Base-by-base conservation (phyloP, 106 monocot species). In the Dendrobium huoshanense region DNA sequence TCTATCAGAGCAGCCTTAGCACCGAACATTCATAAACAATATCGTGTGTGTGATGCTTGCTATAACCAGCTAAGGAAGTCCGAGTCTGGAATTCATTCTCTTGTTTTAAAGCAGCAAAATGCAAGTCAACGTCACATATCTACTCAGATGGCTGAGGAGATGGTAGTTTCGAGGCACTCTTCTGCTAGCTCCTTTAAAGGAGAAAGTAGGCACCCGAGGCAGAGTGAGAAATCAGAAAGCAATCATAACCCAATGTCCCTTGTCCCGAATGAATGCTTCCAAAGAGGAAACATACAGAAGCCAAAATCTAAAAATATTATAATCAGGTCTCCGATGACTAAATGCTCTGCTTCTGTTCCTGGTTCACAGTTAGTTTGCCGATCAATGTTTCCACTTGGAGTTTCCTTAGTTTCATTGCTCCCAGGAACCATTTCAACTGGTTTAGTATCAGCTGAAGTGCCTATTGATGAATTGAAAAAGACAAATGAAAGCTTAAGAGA, bases 1-100 rank as follows among this genome's bases (percentile, higher is more conserved):
- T 84, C 84, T 72, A 24, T 84, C 44, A 84, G 81, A 82, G 87
- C 87, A 33, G 81, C 87, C 75, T 80, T 87, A 81, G 87, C 87
- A 61, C 87, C 87, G 41, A 82, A 79, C 79, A 77, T 82, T 51
- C 79, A 85, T 22, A 85, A 81, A 67, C 84, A 82, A 42, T 85
- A 85, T 79, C 87, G 87, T 82, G 87, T 87, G 41, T 87, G 87
- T 84, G 87, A 87, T 72, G 84, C 77, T 29, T 87, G 87, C 27
- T 84, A 82, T 79, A 77, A 64, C 11, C 85, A 87, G 41, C 81
- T 87, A 72, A 87, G 82, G 75, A 87, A 85, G 79, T 16, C 59
- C 40, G 79, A 79, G 51, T 77, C 79, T 41, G 77, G 81, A 55
- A 17, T 74, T 49, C 31, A 47, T 79, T 47, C 87, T 73, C 81